Base-by-base conservation (phyloP, 1,139 yeast species). In the Tardiomyces digboiensis region DNA sequence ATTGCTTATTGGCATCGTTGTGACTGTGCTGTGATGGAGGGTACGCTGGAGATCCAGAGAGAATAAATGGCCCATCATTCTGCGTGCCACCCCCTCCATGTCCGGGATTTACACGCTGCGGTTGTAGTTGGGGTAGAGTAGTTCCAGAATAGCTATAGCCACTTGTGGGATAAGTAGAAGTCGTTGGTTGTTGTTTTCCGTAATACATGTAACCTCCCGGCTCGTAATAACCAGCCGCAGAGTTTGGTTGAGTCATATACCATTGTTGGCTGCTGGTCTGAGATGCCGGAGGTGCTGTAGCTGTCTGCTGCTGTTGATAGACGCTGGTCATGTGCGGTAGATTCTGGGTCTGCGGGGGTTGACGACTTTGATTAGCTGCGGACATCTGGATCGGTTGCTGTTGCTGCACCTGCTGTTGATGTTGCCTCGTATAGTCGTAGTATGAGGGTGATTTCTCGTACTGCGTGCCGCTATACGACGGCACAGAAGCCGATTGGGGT, bases 381-480 rank as follows among this genome's bases (percentile, higher is more conserved):
- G 26, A 19, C 13, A 21, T n/a, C 29, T 39, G 42, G 4, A 3
- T 36, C 2, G 33, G 38, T 16, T 22, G 45, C 12, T 21, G 38
- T 18, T 39, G 42, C 21, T 21, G 21, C 29, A 16, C 29, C 20
- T 39, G 44, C 19, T 33, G 42, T 21, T 36, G 42, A 22, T 23
- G 42, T 14, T 29, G 21, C 37, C 38, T 40, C 26, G 19, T 21
- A 12, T 40, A 37, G 8, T 42, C 44, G 39, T 44, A 44, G 21
- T 40, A n/a, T n/a, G n/a, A n/a, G n/a, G n/a, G n/a, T n/a, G n/a
- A n/a, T n/a, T n/a, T n/a, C n/a, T n/a, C n/a, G n/a, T n/a, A n/a
- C n/a, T n/a, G n/a, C n/a, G n/a, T n/a, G n/a, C n/a, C n/a, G n/a
- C n/a, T n/a, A n/a, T n/a, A n/a, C n/a, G n/a, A n/a, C n/a, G n/a